Conservation (phyloP, 202 grass and related monocot species). For the Panicum hallii region DNA sequence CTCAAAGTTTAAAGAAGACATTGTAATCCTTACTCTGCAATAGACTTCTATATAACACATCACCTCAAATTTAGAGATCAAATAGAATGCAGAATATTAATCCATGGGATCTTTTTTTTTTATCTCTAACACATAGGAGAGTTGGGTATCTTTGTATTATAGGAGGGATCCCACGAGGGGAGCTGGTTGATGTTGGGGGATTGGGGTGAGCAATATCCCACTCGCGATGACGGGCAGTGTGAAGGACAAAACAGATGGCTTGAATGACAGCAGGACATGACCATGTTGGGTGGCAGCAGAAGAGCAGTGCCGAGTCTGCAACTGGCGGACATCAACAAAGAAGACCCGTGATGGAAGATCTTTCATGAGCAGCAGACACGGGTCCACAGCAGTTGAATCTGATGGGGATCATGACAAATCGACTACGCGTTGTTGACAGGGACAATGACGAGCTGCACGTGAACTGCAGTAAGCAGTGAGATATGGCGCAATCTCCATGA, state of each 20-base stretch:
- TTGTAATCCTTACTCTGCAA: not conserved
- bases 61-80: not conserved
- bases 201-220: not conserved
- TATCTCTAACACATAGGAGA: not conserved
- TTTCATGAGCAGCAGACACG: not conserved
- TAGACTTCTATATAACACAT: not conserved
- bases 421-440: not conserved
- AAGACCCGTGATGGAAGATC: not conserved
- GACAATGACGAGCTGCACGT: not conserved
- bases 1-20: constrained; percentile 5
- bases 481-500: not conserved
- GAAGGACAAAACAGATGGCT: not conserved
- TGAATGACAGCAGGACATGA: not conserved
- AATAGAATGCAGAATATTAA: not conserved
- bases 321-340: not conserved
- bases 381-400: not conserved
- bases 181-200: not conserved
- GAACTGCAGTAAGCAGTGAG: not conserved
- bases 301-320: not conserved
- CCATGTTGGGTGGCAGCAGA: not conserved
- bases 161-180: not conserved
- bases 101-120: too few relatives aligned
- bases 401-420: not conserved
- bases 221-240: not conserved
- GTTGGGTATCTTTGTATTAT: not conserved